Evolutionary conservation across 345 rosid species (phyloP).

Genomic region (Brassica incana): DNA sequence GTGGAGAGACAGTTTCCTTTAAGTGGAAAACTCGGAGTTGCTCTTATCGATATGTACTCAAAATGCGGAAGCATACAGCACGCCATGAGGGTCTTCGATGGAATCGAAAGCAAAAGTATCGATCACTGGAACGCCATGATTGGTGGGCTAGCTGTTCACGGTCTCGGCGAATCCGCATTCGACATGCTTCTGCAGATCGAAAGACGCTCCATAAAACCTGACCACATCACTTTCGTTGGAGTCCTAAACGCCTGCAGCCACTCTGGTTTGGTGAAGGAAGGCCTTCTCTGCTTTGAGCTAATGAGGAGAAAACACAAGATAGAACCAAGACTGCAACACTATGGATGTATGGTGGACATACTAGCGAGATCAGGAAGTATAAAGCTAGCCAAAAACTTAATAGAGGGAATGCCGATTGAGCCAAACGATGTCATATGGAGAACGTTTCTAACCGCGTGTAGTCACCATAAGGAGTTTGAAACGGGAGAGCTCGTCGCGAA

Average conservation of each 20-base stretch:
- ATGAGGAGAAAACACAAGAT: slow-evolving; percentile 52
- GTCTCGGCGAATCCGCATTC: slow-evolving; percentile 53
- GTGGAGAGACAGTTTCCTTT: slow-evolving; percentile 37
- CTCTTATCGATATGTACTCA: slow-evolving; percentile 58
- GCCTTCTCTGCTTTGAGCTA: slow-evolving; percentile 52
- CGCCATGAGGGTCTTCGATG: slow-evolving; percentile 47
- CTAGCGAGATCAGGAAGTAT: slow-evolving; percentile 55
- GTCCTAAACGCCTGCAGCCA: slow-evolving; percentile 65
- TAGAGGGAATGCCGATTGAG: slow-evolving; percentile 47
- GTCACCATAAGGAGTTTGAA: slow-evolving; percentile 47
- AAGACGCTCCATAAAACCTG: slow-evolving; percentile 45
- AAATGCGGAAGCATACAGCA: slow-evolving; percentile 58
- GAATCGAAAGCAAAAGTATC: slow-evolving; percentile 42
- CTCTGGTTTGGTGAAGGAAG: slow-evolving; percentile 60
- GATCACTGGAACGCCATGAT: slow-evolving; percentile 67
- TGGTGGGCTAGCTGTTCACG: slow-evolving; percentile 59
- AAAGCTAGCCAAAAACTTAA: slow-evolving; percentile 47
- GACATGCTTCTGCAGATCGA: slow-evolving; percentile 43
- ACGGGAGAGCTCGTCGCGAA: slow-evolving; percentile 51
- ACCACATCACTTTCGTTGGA: slow-evolving; percentile 55
- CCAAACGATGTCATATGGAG: slow-evolving; percentile 55
- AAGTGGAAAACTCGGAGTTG: slow-evolving; percentile 55
- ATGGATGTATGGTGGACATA: slow-evolving; percentile 59
- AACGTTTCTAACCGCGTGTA: slow-evolving; percentile 55
- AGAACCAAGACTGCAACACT: slow-evolving; percentile 58